phyloP scores from a whole-genome alignment of 2,329 filamentous ascomycete species.

The Exophiala bonariae region DNA sequence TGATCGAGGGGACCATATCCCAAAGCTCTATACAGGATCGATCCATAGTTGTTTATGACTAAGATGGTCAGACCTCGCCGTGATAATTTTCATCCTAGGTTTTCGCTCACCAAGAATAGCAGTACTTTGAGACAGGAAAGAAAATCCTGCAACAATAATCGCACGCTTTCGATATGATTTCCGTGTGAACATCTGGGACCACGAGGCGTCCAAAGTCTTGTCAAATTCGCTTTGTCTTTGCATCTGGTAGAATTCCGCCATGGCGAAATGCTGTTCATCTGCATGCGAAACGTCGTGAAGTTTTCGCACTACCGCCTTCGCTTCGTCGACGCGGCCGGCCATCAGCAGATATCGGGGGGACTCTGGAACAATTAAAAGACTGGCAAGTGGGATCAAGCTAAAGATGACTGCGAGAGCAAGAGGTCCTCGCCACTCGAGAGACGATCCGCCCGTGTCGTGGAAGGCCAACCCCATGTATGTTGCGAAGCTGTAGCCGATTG shows the following conservation, averaged over 20 bases:
- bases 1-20: slow-evolving; percentile 9
- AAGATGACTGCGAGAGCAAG: slow-evolving; percentile 9
- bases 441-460: slow-evolving; percentile 1
- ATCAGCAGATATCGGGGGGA: slow-evolving; percentile 30
- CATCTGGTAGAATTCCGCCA: slow-evolving; percentile 15
- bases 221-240: slow-evolving; percentile 12
- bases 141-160: not conserved
- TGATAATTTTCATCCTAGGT: too few relatives aligned
- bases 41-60: slow-evolving; percentile 7
- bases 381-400: slow-evolving; percentile 13
- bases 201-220: slow-evolving; percentile 6
- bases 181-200: slow-evolving; percentile 7
- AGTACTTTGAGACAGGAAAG: slow-evolving; percentile 11
- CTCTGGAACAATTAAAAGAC: slow-evolving; percentile 29
- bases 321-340: slow-evolving; percentile 24
- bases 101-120: not conserved
- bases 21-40: slow-evolving; percentile 10
- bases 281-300: slow-evolving; percentile 18
- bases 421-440: slow-evolving; percentile 10
- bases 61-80: not conserved
- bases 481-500: slow-evolving; percentile 10
- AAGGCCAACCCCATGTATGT: slow-evolving; percentile 18
- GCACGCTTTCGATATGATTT: slow-evolving; percentile 8
- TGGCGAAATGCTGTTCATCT: slow-evolving; percentile 7
- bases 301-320: slow-evolving; percentile 17